phyloP scores from a whole-genome alignment of 345 rosid genomes.

The Clarkia xantiana region DNA sequence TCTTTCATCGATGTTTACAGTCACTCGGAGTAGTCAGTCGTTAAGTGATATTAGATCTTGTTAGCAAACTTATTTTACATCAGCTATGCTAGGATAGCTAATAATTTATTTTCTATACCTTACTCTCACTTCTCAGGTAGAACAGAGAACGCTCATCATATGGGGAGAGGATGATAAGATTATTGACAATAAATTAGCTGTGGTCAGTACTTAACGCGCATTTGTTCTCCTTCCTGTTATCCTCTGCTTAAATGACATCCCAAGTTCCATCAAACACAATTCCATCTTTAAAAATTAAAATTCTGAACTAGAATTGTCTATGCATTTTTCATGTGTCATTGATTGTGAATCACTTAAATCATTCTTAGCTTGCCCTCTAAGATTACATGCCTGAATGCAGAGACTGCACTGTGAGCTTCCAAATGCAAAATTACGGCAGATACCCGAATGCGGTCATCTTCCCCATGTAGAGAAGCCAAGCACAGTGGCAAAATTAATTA shows the following conservation, averaged over 20 bases:
- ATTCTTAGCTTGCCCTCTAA: neutral
- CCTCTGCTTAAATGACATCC: no score
- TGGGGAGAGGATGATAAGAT: conserved; percentile 92
- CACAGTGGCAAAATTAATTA: conserved; percentile 38
- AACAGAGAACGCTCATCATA: conserved; percentile 61
- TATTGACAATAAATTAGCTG: conserved; percentile 59
- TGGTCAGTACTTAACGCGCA: conserved; percentile 28
- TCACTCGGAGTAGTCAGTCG: no score
- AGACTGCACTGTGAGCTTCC: conserved; percentile 56
- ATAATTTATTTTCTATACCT: no score
- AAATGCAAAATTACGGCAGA: conserved; percentile 44
- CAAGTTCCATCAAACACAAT: no score
- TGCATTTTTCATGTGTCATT: neutral
- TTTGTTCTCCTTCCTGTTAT: neutral
- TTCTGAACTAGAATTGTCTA: no score
- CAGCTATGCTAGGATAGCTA: no score
- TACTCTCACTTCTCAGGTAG: conserved; percentile 24
- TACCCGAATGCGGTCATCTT: conserved; percentile 79
- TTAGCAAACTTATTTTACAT: no score
- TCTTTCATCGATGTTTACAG: no score
- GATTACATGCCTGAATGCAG: conserved; percentile 20
- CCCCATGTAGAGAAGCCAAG: conserved; percentile 79
- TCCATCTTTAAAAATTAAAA: no score
- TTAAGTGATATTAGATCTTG: no score
- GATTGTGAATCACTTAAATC: neutral